Evolutionary conservation across 345 rosid species (phyloP).

Genomic region (Erysimum cheiranthoides): DNA sequence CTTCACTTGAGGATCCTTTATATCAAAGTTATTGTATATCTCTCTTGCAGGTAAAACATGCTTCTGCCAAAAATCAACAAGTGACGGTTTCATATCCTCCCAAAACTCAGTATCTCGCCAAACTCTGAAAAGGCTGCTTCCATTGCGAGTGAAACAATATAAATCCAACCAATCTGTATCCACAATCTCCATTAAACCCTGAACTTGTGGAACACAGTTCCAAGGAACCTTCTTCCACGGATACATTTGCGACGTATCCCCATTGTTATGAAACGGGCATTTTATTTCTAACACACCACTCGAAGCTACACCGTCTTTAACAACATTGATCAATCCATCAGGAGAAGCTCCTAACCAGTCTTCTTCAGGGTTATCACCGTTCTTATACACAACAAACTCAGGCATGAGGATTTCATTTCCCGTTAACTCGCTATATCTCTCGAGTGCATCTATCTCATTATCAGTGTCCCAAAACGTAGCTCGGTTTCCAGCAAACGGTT

Average conservation of each 20-base stretch:
- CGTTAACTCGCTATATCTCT: constrained; percentile 59
- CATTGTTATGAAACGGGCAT: constrained; percentile 61
- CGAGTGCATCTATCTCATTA: constrained; percentile 61
- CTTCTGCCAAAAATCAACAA: constrained; percentile 79
- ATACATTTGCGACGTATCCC: constrained; percentile 46
- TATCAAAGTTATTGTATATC: constrained; percentile 41
- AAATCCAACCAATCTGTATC: constrained; percentile 86
- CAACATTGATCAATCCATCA: constrained; percentile 62
- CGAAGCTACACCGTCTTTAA: constrained; percentile 52
- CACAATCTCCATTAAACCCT: constrained; percentile 84
- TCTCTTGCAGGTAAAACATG: constrained; percentile 82
- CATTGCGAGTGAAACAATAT: constrained; percentile 73
- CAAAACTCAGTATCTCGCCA: constrained; percentile 63
- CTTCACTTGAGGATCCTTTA: constrained; percentile 54
- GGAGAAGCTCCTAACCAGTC: constrained; percentile 92
- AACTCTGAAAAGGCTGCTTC: constrained; percentile 67
- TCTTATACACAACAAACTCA: constrained; percentile 43
- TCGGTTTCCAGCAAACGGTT: constrained; percentile 35
- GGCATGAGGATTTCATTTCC: constrained; percentile 53
- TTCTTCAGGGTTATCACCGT: constrained; percentile 40
- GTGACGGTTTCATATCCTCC: constrained; percentile 63
- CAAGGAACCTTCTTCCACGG: constrained; percentile 75
- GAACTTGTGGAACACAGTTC: constrained; percentile 69
- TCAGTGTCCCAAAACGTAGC: constrained; percentile 41
- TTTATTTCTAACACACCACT: constrained; percentile 75